Evolutionary conservation across 225 moss, liverwort and hornwort genomes (phyloP).

Genomic region (Polytrichum formosum): DNA sequence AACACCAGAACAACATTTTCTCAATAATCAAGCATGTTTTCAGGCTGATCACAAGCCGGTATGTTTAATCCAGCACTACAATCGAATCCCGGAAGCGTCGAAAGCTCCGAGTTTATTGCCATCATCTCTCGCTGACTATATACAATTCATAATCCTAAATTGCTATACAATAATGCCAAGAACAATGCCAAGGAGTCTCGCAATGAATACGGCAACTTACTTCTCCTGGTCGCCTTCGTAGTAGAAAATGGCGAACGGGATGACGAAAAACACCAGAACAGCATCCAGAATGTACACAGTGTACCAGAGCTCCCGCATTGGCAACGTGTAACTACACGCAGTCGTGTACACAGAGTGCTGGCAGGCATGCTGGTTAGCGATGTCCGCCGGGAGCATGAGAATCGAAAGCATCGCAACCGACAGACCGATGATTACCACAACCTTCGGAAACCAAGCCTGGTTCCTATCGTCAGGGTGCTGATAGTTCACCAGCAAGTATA

Average conservation of each 20-base stretch:
- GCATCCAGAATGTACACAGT: conserved; percentile 61
- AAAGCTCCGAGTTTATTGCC: too few relatives aligned
- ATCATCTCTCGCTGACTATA: too few relatives aligned
- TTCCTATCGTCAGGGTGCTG: conserved; percentile 77
- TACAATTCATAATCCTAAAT: too few relatives aligned
- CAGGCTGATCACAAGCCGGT: too few relatives aligned
- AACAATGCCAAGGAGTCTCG: not conserved
- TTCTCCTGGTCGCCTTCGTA: conserved; percentile 83
- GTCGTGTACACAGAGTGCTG: conserved; percentile 52
- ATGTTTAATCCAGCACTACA: too few relatives aligned
- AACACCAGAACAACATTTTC: conserved; percentile 48
- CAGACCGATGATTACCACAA: conserved; percentile 57
- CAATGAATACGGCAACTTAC: conserved; percentile 32
- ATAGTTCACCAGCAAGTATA: conserved; percentile 66
- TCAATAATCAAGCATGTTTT: too few relatives aligned
- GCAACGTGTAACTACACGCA: conserved; percentile 62
- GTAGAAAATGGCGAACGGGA: conserved; percentile 74
- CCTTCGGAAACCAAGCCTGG: conserved; percentile 77
- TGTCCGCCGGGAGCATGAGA: conserved; percentile 80
- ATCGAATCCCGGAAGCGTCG: too few relatives aligned
- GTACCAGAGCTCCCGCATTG: conserved; percentile 81
- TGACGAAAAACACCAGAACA: conserved; percentile 52
- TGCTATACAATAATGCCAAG: too few relatives aligned
- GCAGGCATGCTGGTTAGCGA: conserved; percentile 68
- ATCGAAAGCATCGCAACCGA: conserved; percentile 74